Conservation (phyloP, 331 rosid species). For the Cydonia oblonga region DNA sequence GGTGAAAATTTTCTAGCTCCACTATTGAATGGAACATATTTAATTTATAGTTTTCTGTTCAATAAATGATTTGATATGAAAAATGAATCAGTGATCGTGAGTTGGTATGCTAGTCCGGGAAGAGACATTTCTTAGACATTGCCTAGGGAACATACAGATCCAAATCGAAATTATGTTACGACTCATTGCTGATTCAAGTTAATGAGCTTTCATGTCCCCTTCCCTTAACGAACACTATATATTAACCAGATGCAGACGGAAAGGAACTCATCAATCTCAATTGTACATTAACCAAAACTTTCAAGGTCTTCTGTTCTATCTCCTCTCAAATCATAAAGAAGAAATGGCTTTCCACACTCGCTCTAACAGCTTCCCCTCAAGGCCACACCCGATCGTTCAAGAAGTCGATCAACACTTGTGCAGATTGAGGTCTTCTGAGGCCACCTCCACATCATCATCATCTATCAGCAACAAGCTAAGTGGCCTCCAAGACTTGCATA, state of each 20-base stretch:
- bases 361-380: conserved; percentile 31
- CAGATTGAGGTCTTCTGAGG: conserved; percentile 25
- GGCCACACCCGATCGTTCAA: conserved; percentile 18
- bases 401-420: conserved; percentile 19
- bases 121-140: neutral
- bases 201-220: conserved; percentile 17
- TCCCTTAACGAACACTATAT: neutral
- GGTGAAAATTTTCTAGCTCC: too few relatives aligned
- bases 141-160: neutral
- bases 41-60: neutral
- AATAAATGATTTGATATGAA: neutral
- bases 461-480: conserved; percentile 8
- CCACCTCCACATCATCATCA: conserved; percentile 18
- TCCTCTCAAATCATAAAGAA: neutral
- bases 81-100: neutral
- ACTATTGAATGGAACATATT: too few relatives aligned
- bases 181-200: conserved; percentile 22
- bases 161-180: conserved; percentile 5
- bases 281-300: neutral
- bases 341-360: conserved; percentile 20
- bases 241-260: neutral
- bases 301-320: neutral
- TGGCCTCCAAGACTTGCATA: conserved; percentile 13
- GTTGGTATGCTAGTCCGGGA: neutral
- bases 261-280: conserved; percentile 4